Conservation (phyloP, 129 eudicot species). For the Gnaphalium uliginosum region DNA sequence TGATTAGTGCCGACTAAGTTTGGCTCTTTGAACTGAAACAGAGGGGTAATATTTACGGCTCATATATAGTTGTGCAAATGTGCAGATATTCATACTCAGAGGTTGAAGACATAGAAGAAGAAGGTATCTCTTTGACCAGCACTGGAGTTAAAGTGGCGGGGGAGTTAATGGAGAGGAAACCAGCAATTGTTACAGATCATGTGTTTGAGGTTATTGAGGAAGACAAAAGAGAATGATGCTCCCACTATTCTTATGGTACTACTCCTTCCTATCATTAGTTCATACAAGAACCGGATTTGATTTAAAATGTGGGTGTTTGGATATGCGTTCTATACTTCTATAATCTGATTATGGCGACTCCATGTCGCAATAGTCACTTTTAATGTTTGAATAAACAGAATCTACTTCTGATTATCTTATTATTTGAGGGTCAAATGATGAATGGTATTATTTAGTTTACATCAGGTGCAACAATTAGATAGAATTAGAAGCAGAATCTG, state of each 20-base stretch:
- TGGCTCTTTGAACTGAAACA: background rate
- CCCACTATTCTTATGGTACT: background rate
- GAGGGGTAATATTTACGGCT: background rate
- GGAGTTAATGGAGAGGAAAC: conserved; percentile 72
- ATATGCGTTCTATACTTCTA: background rate
- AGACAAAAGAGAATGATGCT: conserved; percentile 70
- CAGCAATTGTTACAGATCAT: conserved; percentile 59
- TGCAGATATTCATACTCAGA: conserved; percentile 81
- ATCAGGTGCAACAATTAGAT: background rate
- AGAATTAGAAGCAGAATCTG: background rate
- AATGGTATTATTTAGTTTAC: background rate
- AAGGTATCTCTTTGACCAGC: conserved; percentile 68
- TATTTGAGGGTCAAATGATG: background rate
- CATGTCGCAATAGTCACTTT: background rate
- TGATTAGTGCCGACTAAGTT: background rate
- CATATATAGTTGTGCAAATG: background rate
- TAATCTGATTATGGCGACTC: background rate
- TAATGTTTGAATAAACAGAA: background rate
- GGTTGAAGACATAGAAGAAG: conserved; percentile 77
- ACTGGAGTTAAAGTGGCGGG: conserved; percentile 56
- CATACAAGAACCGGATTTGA: background rate
- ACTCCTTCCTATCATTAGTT: background rate
- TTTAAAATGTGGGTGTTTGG: background rate
- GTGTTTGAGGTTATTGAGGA: conserved; percentile 86
- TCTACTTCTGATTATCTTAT: background rate